A percentile compares a stretch with the other conserved stretches of the same genome.
Evolutionary conservation across 2,329 filamentous ascomycete genomes (phyloP).

Genomic region (Fusarium aywerte): DNA sequence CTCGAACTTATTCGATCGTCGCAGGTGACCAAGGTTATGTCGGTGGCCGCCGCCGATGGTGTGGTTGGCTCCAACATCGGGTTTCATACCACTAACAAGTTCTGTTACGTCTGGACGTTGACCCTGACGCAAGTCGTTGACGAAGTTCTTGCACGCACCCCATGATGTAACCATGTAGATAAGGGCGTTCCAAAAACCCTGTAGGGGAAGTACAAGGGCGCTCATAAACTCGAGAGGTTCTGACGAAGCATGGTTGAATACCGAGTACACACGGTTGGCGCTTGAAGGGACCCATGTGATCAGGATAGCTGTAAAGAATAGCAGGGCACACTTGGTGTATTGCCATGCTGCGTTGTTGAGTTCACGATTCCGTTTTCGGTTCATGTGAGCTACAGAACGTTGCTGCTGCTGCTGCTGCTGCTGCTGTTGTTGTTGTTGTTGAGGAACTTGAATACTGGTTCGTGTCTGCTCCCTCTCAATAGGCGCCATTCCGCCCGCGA

Average conservation of each 20-base stretch:
- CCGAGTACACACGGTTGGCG: constrained; percentile 78
- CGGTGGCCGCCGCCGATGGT: constrained; percentile 25
- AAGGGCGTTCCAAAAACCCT: constrained; percentile 85
- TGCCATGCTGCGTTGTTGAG: constrained; percentile 73
- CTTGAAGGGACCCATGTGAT: constrained; percentile 83
- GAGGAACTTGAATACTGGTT: constrained; percentile 13
- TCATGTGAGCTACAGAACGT: constrained; percentile 43
- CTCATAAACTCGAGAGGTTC: constrained; percentile 75
- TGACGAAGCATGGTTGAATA: constrained; percentile 65
- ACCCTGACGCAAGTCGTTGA: constrained; percentile 50
- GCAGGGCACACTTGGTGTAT: constrained; percentile 75
- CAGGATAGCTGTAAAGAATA: constrained; percentile 77
- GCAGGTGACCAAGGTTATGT: constrained; percentile 48
- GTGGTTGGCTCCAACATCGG: constrained; percentile 15
- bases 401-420: too few species aligned
- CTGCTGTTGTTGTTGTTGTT: constrained; percentile 30
- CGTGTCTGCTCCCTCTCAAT: constrained; percentile 36
- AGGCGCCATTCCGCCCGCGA: constrained; percentile 45
- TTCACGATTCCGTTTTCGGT: constrained; percentile 58
- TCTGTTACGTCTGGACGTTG: constrained; percentile 51
- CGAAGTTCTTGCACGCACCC: constrained; percentile 67
- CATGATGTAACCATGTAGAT: constrained; percentile 80
- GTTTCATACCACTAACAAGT: constrained; percentile 45
- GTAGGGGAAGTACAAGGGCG: constrained; percentile 79
- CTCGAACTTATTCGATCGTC: constrained; percentile 54